Base-by-base conservation (phyloP, 768 basidiomycete species). In the Termitomyces heimii region DNA sequence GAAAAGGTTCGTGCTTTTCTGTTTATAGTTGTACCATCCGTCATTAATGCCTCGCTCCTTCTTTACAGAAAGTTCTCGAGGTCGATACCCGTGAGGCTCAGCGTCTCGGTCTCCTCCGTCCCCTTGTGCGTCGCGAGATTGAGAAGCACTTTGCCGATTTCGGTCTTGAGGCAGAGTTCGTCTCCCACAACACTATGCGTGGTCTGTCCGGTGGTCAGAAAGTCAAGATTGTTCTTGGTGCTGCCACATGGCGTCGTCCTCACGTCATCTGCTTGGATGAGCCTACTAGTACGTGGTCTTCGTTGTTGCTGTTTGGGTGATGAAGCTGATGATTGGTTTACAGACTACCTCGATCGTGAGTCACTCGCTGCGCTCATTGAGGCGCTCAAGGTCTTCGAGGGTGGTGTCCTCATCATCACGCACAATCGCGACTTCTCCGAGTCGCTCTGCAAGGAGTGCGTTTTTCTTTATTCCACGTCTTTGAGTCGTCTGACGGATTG, bases 131-230 rank as follows among this genome's bases (percentile, higher is more conserved):
- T 77, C 86, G 92, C 63, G 95, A 98, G 78, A 97, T 98, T 62
- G 95, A 98, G 85, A 95, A 95, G 80, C 95, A 98, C 83, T 96
- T 98, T 65, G 92, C 91, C 60, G 96, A 98, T 81, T 98, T 98
- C 68, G 94, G 97, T 78, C 92, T 99, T 67, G 97, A 99, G 78
- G 80, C 97, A 61, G 97, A 98, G 80, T 98, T 99, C 74, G 94
- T 96, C 63, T 92, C 92, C 26, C 97, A 99, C 83, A 99, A 98
- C 85, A 89, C 89, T 65, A 99, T 98, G 97, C 84, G 95, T 60
- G 95, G 95, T 84, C 86, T 97, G 46, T 96, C 94, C 62, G 95
- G 95, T 75, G 95, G 95, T 72, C 95, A 98, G 78, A 98, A 98
- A 79, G 95, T 98, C 73, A 98, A 98, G 88, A 94, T 98, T 67